Evolutionary conservation across 2,329 filamentous ascomycete species (phyloP).

Genomic region (Fusarium equiseti): DNA sequence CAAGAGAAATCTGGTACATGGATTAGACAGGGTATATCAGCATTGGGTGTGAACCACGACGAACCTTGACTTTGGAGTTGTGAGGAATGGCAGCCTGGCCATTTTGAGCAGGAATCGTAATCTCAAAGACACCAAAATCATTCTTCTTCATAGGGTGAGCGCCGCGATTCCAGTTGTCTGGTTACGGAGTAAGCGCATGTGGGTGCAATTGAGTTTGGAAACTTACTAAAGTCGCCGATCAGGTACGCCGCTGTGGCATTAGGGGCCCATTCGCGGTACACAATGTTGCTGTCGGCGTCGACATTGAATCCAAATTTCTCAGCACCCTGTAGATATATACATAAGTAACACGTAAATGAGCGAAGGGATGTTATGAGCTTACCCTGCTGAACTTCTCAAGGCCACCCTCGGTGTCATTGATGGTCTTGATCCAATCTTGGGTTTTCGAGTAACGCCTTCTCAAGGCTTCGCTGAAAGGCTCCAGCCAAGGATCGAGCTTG

Average conservation of each 20-base stretch:
- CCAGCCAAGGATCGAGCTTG: conserved; percentile 88
- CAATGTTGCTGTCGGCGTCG: conserved; percentile 83
- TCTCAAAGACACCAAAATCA: conserved; percentile 86
- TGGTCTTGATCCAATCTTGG: conserved; percentile 86
- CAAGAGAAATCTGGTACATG: conserved; percentile 78
- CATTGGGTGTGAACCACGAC: conserved; percentile 16
- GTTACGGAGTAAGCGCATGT: conserved; percentile 46
- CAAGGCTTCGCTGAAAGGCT: conserved; percentile 83
- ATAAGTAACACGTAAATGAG: conserved; percentile 17
- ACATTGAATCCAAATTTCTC: conserved; percentile 90
- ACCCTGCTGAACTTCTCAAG: conserved; percentile 92
- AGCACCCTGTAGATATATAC: conserved; percentile 70
- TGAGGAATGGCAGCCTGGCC: conserved; percentile 86
- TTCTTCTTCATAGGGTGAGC: conserved; percentile 91
- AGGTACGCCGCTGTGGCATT: conserved; percentile 87
- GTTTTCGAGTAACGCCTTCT: conserved; percentile 82
- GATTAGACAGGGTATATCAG: conserved; percentile 12
- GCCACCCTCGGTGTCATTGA: conserved; percentile 87
- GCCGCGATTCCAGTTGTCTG: conserved; percentile 87
- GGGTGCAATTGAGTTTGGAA: background rate
- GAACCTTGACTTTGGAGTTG: conserved; percentile 95
- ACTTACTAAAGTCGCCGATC: conserved; percentile 92
- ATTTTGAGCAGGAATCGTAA: conserved; percentile 77
- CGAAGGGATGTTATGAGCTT: conserved; percentile 42
- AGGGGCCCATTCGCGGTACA: conserved; percentile 96